Percentiles rank a stretch among this genome's conserved stretches.
These are phyloP conservation scores for Spathaspora girioi DNA, from an alignment of 805 yeast species.

Conservation along the genomic window DNA sequence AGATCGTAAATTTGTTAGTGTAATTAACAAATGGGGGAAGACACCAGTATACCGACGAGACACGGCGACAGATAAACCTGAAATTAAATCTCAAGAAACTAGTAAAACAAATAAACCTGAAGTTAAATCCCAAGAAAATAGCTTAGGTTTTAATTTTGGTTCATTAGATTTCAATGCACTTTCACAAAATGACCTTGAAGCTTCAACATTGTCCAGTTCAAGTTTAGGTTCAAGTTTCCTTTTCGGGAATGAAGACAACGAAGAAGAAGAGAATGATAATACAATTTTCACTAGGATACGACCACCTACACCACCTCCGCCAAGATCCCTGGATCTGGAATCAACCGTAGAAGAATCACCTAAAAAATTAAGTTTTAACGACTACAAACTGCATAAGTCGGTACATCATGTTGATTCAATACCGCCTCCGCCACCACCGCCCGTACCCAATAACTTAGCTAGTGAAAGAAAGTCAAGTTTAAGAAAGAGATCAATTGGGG, in stretches of 20 bases:
- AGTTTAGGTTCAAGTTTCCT: conserved; percentile 3
- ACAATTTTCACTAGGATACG: conserved; percentile 2
- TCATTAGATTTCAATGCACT: background rate
- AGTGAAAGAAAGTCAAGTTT: conserved; percentile 16
- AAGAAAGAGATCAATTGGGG: conserved; percentile 15
- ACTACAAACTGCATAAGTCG: conserved; percentile 1
- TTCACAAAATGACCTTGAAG: background rate
- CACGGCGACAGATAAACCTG: background rate
- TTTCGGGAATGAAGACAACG: background rate
- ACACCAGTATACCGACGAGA: conserved; percentile 8
- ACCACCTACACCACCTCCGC: conserved; percentile 7
- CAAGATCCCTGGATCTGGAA: background rate
- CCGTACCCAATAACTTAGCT: background rate
- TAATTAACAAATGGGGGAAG: conserved; percentile 20
- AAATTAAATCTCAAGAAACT: background rate
- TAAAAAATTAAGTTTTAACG: conserved; percentile 1
- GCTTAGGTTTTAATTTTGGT: background rate
- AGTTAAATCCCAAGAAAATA: background rate
- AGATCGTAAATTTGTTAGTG: conserved; percentile 8
- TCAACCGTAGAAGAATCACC: background rate
- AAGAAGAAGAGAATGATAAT: conserved; percentile 1
- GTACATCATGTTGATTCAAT: background rate
- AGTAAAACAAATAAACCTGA: background rate
- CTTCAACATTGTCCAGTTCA: background rate
- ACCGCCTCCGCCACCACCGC: conserved; percentile 2